A percentile compares a stretch with the other conserved stretches of the same genome.
Conservation (phyloP, 2,329 filamentous ascomycete genomes). For the Aspergillus aculeatinus region DNA sequence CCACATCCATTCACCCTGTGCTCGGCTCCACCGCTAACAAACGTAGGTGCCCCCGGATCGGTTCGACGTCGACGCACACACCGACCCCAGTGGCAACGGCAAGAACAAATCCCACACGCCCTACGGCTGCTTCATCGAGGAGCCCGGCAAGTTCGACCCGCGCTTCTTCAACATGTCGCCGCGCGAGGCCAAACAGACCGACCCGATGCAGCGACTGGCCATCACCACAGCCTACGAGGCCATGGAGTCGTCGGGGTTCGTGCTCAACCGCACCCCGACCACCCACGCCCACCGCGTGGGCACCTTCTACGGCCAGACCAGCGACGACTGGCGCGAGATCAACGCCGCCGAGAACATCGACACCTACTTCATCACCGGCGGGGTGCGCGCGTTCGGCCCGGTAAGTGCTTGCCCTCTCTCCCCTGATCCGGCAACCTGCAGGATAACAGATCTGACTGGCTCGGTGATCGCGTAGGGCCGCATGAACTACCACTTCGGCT, state of each 20-base stretch:
- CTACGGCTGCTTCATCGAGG: slow-evolving; percentile 69
- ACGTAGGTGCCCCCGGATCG: slow-evolving; percentile 19
- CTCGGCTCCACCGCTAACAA: no score
- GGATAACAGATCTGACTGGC: no score
- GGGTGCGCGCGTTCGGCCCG: slow-evolving; percentile 60
- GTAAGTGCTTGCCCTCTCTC: slow-evolving; percentile 11
- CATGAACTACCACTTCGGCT: slow-evolving; percentile 76
- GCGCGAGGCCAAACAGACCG: slow-evolving; percentile 69
- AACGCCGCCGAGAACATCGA: slow-evolving; percentile 70
- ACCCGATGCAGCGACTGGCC: slow-evolving; percentile 52
- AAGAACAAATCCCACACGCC: slow-evolving; percentile 71
- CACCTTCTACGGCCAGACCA: slow-evolving; percentile 71
- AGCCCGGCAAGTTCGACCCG: slow-evolving; percentile 69
- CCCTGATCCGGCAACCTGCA: no score
- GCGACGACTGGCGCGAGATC: slow-evolving; percentile 66
- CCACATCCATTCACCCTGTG: no score
- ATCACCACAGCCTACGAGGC: slow-evolving; percentile 75
- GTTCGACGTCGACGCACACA: slow-evolving; percentile 36
- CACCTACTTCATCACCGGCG: slow-evolving; percentile 64
- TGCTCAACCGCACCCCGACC: slow-evolving; percentile 61
- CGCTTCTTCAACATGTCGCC: slow-evolving; percentile 79
- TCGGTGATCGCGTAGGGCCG: slow-evolving; percentile 39
- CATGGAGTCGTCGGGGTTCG: slow-evolving; percentile 22
- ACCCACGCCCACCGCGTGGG: slow-evolving; percentile 63
- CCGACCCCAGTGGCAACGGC: slow-evolving; percentile 60